Evolutionary conservation across 2,329 filamentous ascomycete species (phyloP).

Genomic region (Aureobasidium subglaciale): DNA sequence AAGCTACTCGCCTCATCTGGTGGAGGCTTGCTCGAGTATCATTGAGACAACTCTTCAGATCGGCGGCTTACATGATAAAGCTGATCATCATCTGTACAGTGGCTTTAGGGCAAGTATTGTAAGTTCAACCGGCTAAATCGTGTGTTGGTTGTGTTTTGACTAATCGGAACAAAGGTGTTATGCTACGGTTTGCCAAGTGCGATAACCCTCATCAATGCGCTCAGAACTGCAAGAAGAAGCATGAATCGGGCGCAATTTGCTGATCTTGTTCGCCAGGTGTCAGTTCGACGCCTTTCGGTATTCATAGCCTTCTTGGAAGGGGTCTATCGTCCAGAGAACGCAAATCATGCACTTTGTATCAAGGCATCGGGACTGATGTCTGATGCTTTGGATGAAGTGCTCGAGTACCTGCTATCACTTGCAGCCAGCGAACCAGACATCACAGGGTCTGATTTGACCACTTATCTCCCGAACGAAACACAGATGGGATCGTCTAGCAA

Average conservation of each 20-base stretch:
- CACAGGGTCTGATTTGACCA: not conserved
- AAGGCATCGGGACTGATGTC: slow-evolving; percentile 19
- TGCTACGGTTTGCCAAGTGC: slow-evolving; percentile 19
- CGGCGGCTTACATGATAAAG: not conserved
- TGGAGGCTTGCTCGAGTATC: slow-evolving; percentile 16
- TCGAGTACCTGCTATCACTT: slow-evolving; percentile 14
- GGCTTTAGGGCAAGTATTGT: not conserved
- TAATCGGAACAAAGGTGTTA: slow-evolving; percentile 16
- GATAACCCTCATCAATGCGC: slow-evolving; percentile 16
- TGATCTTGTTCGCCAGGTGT: slow-evolving; percentile 18
- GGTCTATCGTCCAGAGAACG: slow-evolving; percentile 18
- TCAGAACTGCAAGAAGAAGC: slow-evolving; percentile 6
- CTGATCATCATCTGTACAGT: not conserved
- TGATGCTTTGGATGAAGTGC: slow-evolving; percentile 19
- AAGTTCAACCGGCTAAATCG: not conserved
- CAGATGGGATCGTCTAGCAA: not conserved
- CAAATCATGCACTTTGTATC: slow-evolving; percentile 20
- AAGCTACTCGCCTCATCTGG: not conserved
- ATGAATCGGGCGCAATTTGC: slow-evolving; percentile 16
- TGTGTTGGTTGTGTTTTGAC: not conserved
- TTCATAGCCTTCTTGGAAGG: slow-evolving; percentile 20
- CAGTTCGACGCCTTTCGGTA: slow-evolving; percentile 20
- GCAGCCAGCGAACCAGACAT: not conserved
- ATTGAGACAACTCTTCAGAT: slow-evolving; percentile 18
- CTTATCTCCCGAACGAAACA: too few species aligned